phyloP scores from a whole-genome alignment of 2,329 filamentous ascomycete species.

The Penicillium sp. region DNA sequence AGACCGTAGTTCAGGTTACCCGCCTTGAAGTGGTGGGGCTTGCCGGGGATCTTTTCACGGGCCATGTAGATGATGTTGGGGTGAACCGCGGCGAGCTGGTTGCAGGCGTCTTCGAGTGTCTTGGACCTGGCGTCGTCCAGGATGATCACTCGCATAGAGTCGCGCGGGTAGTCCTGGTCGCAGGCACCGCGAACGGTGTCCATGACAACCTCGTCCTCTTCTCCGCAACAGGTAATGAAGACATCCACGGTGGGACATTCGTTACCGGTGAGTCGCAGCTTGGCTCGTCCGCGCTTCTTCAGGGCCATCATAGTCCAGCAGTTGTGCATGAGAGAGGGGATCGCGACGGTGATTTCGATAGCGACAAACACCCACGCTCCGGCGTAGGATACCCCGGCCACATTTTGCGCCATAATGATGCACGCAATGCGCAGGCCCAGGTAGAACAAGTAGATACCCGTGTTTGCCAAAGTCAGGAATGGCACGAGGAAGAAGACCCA shows the following conservation, averaged over 20 bases:
- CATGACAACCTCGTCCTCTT: conserved; percentile 45
- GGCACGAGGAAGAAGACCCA: conserved; percentile 37
- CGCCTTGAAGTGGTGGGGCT: conserved; percentile 61
- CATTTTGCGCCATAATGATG: conserved; percentile 54
- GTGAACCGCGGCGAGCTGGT: conserved; percentile 37
- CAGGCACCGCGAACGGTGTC: conserved; percentile 43
- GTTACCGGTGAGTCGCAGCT: conserved; percentile 49
- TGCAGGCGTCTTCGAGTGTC: conserved; percentile 37
- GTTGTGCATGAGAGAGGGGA: conserved; percentile 60
- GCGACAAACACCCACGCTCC: conserved; percentile 61
- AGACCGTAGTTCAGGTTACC: conserved; percentile 66
- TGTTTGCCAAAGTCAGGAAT: conserved; percentile 38
- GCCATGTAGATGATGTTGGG: conserved; percentile 47
- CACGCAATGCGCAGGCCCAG: conserved; percentile 56
- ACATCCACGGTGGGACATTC: conserved; percentile 46
- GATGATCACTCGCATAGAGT: conserved; percentile 41
- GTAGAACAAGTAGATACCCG: conserved; percentile 47
- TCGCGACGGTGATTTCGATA: conserved; percentile 56
- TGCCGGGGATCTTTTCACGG: conserved; percentile 43
- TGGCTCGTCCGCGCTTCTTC: conserved; percentile 57
- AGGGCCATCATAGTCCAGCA: conserved; percentile 60
- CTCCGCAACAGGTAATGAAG: conserved; percentile 48
- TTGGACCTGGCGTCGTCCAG: conserved; percentile 43
- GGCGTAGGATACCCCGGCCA: conserved; percentile 43
- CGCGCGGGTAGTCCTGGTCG: conserved; percentile 44